Evolutionary conservation across 805 yeast genomes (phyloP).

Genomic region (Yarrowia sp.): DNA sequence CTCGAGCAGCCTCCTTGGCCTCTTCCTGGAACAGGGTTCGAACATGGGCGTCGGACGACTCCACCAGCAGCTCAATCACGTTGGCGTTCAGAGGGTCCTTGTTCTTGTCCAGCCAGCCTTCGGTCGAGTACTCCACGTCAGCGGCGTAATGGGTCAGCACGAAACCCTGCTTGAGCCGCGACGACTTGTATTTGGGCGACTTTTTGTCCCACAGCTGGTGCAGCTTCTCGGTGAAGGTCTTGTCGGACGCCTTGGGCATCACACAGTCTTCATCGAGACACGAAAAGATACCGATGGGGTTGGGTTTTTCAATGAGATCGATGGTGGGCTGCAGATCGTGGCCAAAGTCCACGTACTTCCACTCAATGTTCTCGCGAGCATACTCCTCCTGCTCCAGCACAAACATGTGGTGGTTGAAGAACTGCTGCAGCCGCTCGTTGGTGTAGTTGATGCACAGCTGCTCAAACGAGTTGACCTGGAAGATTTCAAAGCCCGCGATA

Average conservation of each 20-base stretch:
- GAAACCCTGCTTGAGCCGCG: constrained; percentile 78
- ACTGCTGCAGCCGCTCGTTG: constrained; percentile 95
- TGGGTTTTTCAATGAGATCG: constrained; percentile 79
- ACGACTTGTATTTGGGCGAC: constrained; percentile 69
- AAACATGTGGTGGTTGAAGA: constrained; percentile 93
- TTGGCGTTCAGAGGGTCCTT: constrained; percentile 90
- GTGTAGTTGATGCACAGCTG: constrained; percentile 93
- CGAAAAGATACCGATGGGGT: constrained; percentile 82
- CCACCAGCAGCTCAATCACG: constrained; percentile 64
- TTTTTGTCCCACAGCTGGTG: constrained; percentile 65
- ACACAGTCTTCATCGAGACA: constrained; percentile 94
- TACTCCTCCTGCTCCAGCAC: constrained; percentile 98
- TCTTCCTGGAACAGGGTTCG: constrained; percentile 59
- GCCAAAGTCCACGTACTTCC: constrained; percentile 95
- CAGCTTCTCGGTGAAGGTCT: constrained; percentile 80
- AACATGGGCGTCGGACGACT: constrained; percentile 65
- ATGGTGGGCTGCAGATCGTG: constrained; percentile 93
- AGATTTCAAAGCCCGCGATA: constrained; percentile 97
- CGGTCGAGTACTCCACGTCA: constrained; percentile 89
- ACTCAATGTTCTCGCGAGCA: constrained; percentile 88
- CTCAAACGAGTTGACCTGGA: constrained; percentile 93
- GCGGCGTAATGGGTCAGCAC: constrained; percentile 94
- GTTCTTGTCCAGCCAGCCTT: constrained; percentile 93
- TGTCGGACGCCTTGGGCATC: constrained; percentile 87
- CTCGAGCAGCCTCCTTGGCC: constrained; percentile 43